Conservation (phyloP, 1,284 basidiomycete species). For the Ceratobasidium sp. region DNA sequence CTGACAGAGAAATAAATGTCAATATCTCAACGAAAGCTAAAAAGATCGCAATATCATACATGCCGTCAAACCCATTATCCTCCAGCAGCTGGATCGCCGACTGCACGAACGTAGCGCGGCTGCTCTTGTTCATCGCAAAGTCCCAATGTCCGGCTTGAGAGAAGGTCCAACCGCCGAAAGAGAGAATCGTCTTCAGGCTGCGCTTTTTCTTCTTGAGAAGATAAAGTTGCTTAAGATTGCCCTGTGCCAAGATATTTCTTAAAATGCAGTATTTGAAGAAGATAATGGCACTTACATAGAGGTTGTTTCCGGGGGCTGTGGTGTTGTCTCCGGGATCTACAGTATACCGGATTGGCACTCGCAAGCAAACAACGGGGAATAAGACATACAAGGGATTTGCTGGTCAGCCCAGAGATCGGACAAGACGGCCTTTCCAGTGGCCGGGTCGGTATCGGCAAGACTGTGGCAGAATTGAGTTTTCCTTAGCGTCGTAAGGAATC, state of each 20-base stretch:
- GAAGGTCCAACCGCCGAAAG: slow-evolving; percentile 49
- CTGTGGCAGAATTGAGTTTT: neutral
- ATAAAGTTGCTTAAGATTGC: slow-evolving; percentile 88
- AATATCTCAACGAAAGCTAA: too few relatives aligned
- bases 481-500: neutral
- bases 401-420: too few relatives aligned
- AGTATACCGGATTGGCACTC: neutral
- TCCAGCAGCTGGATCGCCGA: slow-evolving; percentile 57
- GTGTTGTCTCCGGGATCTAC: slow-evolving; percentile 49
- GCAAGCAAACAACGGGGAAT: too few relatives aligned
- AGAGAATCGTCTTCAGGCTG: slow-evolving; percentile 57
- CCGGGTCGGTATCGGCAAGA: slow-evolving; percentile 58
- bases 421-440: slow-evolving; percentile 54
- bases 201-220: slow-evolving; percentile 73
- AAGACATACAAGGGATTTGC: slow-evolving; percentile 45
- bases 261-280: too few relatives aligned
- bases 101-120: slow-evolving; percentile 55
- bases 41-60: too few relatives aligned
- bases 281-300: slow-evolving; percentile 54
- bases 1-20: too few relatives aligned
- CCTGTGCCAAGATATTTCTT: slow-evolving; percentile 54
- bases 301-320: slow-evolving; percentile 55
- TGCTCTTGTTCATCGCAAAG: slow-evolving; percentile 43
- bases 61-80: too few relatives aligned
- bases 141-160: slow-evolving; percentile 37